These are phyloP conservation scores for Fusarium tjaetaba DNA, from an alignment of 2,329 filamentous ascomycete genomes.

Conservation along the genomic window DNA sequence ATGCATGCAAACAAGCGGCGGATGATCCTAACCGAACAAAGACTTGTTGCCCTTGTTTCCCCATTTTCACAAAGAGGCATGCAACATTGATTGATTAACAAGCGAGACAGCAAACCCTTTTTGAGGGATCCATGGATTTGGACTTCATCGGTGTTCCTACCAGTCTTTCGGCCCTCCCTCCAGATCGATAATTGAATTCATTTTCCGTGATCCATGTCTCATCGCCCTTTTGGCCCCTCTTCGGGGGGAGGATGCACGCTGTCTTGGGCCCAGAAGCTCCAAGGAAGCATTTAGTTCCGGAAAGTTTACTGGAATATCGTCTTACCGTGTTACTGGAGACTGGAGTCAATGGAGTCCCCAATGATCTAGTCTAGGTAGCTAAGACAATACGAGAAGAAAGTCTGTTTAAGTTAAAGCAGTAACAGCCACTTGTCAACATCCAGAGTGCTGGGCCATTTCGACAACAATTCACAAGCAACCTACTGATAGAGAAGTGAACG, in stretches of 20 bases:
- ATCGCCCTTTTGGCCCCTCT: background rate
- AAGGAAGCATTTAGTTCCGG: conserved; percentile 21
- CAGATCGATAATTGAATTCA: conserved; percentile 10
- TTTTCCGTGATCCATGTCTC: conserved; percentile 22
- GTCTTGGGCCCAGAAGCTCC: conserved; percentile 21
- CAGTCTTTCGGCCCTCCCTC: background rate
- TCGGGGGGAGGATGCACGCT: background rate
- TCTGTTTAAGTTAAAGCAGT: background rate
- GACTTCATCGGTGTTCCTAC: conserved; percentile 3
- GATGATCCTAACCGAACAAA: conserved; percentile 27
- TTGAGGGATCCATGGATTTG: conserved; percentile 12
- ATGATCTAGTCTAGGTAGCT: background rate
- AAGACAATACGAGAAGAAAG: conserved; percentile 9
- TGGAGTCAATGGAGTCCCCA: conserved; percentile 7
- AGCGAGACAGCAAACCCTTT: conserved; percentile 14
- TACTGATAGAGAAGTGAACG: background rate
- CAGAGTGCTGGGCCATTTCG: background rate
- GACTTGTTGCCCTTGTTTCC: conserved; percentile 24
- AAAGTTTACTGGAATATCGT: conserved; percentile 29
- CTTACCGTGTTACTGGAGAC: conserved; percentile 19
- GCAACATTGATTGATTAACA: conserved; percentile 8
- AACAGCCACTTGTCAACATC: background rate
- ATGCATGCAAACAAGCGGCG: conserved; percentile 5
- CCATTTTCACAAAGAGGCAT: conserved; percentile 1
- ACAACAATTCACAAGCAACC: conserved; percentile 12